phyloP scores from a whole-genome alignment of 78 protist species.

The Polysphondylium violaceum region DNA sequence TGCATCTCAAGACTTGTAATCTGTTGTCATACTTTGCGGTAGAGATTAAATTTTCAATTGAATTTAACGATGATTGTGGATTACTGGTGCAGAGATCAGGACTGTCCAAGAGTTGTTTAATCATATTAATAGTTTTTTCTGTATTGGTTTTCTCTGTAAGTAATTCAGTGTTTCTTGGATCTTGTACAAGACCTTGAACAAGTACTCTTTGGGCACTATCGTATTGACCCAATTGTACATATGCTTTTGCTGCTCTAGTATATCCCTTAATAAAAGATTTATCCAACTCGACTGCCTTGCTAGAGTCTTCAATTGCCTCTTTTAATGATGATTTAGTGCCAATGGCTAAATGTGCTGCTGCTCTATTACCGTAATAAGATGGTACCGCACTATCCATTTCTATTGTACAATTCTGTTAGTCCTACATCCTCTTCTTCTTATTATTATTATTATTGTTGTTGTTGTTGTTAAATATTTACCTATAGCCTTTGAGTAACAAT shows the following conservation, averaged over 20 bases:
- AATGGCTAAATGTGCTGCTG: constrained; percentile 69
- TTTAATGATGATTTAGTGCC: constrained; percentile 42
- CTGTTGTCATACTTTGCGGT: constrained; percentile 15
- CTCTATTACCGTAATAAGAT: constrained; percentile 68
- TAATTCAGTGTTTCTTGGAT: constrained; percentile 59
- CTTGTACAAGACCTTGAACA: constrained; percentile 42
- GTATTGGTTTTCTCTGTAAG: constrained; percentile 17
- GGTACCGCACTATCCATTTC: constrained; percentile 36
- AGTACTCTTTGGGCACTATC: constrained; percentile 24
- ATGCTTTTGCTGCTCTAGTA: constrained; percentile 58
- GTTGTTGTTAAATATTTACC: constrained; percentile 14
- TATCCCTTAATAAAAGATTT: constrained; percentile 65
- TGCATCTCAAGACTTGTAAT: constrained; percentile 24
- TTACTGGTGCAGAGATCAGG: neutral
- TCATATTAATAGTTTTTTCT: neutral
- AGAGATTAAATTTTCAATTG: constrained; percentile 31
- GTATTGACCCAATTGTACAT: constrained; percentile 46
- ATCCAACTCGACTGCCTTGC: constrained; percentile 42
- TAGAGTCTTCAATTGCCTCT: constrained; percentile 47
- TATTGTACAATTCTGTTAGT: neutral
- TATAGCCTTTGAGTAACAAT: constrained; percentile 60
- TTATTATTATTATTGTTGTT: neutral
- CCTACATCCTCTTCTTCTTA: neutral
- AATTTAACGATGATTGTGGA: neutral
- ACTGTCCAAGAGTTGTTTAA: neutral